A percentile compares a stretch with the other conserved stretches of the same genome.
phyloP scores from a whole-genome alignment of 208 protist genomes.

The Crithidia brevicula region DNA sequence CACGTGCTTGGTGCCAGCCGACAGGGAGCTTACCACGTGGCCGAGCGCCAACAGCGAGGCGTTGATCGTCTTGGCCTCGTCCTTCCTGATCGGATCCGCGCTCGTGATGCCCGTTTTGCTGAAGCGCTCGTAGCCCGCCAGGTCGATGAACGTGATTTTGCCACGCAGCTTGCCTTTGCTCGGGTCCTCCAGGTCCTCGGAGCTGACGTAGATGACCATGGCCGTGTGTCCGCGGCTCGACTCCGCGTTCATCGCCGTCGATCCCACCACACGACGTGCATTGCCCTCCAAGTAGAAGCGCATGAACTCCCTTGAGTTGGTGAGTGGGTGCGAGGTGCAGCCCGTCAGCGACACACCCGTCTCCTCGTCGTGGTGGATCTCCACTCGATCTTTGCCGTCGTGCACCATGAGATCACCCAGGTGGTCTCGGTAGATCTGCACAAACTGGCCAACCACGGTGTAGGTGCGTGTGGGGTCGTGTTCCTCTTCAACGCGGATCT shows the following conservation, averaged over 20 bases:
- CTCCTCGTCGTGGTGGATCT: slow-evolving; percentile 74
- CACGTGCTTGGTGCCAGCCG: slow-evolving; percentile 73
- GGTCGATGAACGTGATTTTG: slow-evolving; percentile 92
- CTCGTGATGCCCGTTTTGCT: slow-evolving; percentile 88
- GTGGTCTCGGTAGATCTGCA: slow-evolving; percentile 92
- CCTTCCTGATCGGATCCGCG: slow-evolving; percentile 79
- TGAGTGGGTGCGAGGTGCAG: slow-evolving; percentile 66
- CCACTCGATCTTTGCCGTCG: slow-evolving; percentile 69
- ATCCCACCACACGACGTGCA: slow-evolving; percentile 79
- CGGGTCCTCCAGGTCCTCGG: slow-evolving; percentile 59
- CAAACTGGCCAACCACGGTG: slow-evolving; percentile 76
- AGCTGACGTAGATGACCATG: slow-evolving; percentile 72
- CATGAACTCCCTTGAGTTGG: slow-evolving; percentile 77
- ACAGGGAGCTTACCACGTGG: slow-evolving; percentile 85
- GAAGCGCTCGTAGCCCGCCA: slow-evolving; percentile 92
- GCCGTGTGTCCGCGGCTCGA: slow-evolving; percentile 90
- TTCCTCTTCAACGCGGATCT: slow-evolving; percentile 31
- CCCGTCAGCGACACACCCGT: slow-evolving; percentile 78
- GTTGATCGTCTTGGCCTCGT: slow-evolving; percentile 93
- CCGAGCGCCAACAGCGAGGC: slow-evolving; percentile 85
- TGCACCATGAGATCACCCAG: slow-evolving; percentile 83
- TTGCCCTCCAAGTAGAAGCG: slow-evolving; percentile 83
- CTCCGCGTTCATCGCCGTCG: slow-evolving; percentile 92
- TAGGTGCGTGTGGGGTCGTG: slow-evolving; percentile 39
- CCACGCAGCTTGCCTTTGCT: slow-evolving; percentile 55